Conservation (phyloP, 352 stramenopile species). For the Phytophthora parvispora region DNA sequence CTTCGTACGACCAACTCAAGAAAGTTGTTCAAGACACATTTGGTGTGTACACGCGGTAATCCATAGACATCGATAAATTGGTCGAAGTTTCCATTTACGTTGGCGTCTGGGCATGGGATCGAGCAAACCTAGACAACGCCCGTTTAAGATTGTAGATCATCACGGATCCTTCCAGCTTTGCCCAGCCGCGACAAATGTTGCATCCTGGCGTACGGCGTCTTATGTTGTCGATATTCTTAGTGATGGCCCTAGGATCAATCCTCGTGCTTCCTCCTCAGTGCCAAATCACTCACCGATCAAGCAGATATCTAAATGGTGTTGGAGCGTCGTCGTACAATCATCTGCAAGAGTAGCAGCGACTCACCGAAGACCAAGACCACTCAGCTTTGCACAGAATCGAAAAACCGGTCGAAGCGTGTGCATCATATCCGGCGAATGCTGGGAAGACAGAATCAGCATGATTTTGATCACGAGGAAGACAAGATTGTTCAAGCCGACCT, state of each 20-base stretch:
- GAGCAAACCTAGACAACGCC: conserved; percentile 14
- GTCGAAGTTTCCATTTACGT: not conserved
- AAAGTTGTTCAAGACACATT: conserved; percentile 64
- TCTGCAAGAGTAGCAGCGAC: conserved; percentile 31
- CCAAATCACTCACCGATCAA: conserved; percentile 2
- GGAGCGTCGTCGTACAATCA: conserved; percentile 35
- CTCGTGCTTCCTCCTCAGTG: conserved; percentile 1
- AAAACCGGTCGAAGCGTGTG: conserved; percentile 25
- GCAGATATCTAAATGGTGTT: conserved; percentile 28
- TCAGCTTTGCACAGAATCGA: conserved; percentile 14
- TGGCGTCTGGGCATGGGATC: conserved; percentile 13
- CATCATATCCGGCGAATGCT: conserved; percentile 18
- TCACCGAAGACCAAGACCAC: conserved; percentile 11
- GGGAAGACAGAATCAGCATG: conserved; percentile 24
- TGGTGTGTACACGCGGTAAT: conserved; percentile 49
- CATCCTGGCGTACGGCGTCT: conserved; percentile 2
- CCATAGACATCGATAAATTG: not conserved
- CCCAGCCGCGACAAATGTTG: not conserved
- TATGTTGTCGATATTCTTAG: conserved; percentile 40
- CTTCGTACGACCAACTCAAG: conserved; percentile 56
- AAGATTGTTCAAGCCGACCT: conserved; percentile 38
- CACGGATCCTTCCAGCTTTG: conserved; percentile 3
- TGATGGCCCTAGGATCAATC: not conserved
- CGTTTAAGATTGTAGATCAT: conserved; percentile 9
- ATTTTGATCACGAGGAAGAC: conserved; percentile 27